Percentiles rank a stretch among this genome's conserved stretches.
These are phyloP conservation scores for Coemansia sp. DNA, from an alignment of 192 early-diverging fungal genomes.

Conservation along the genomic window DNA sequence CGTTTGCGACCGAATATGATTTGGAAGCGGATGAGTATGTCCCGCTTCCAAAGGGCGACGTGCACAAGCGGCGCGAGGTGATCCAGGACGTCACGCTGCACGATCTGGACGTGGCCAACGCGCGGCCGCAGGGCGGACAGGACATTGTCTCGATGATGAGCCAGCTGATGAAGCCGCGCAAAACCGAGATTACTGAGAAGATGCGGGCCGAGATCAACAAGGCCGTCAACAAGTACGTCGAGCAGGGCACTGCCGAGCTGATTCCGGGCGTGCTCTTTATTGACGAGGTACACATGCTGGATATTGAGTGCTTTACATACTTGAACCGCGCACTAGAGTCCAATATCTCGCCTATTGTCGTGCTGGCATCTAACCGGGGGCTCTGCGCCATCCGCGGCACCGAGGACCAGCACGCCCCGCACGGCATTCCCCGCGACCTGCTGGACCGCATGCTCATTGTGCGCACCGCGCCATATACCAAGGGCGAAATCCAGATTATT, in stretches of 20 bases:
- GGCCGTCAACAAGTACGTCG: slow-evolving; percentile 97
- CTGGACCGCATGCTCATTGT: slow-evolving; percentile 96
- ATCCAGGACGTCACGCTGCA: slow-evolving; percentile 97
- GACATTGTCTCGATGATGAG: slow-evolving; percentile 99
- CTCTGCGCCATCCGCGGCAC: slow-evolving; percentile 82
- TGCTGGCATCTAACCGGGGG: slow-evolving; percentile 96
- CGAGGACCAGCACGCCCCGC: slow-evolving; percentile 69
- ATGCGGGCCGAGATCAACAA: slow-evolving; percentile 98
- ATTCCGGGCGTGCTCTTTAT: slow-evolving; percentile 98
- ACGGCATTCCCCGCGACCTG: slow-evolving; percentile 95
- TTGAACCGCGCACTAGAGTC: slow-evolving; percentile 97
- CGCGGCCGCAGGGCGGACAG: slow-evolving; percentile 92
- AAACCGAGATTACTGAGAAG: slow-evolving; percentile 99
- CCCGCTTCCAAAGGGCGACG: slow-evolving; percentile 96
- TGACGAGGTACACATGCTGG: slow-evolving; percentile 99
- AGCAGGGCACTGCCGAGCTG: slow-evolving; percentile 95
- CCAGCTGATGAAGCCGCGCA: slow-evolving; percentile 97
- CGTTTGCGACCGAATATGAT: slow-evolving; percentile 98
- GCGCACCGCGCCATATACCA: slow-evolving; percentile 86
- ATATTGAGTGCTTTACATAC: slow-evolving; percentile 99
- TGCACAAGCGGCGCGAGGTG: slow-evolving; percentile 98
- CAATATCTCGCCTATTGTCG: slow-evolving; percentile 91
- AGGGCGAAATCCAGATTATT: slow-evolving; percentile 86
- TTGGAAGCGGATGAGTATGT: slow-evolving; percentile 98
- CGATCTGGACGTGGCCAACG: slow-evolving; percentile 96